Evolutionary conservation across 2,329 filamentous ascomycete species (phyloP).

Genomic region (Sarocladium strictum): DNA sequence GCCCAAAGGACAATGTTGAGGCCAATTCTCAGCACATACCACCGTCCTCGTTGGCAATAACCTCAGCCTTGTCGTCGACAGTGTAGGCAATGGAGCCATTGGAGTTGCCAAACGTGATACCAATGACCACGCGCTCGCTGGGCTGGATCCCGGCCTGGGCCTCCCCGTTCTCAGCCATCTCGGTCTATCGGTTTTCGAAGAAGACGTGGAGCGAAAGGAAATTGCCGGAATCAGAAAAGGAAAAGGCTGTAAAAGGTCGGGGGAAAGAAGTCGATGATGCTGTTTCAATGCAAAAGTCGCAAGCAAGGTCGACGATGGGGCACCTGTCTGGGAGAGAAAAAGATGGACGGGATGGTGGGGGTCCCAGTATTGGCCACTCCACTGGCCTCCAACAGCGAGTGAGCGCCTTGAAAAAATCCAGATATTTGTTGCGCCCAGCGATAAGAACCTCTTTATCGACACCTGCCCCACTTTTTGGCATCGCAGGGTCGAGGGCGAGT

Average conservation of each 20-base stretch:
- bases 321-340: background rate
- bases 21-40: conserved; percentile 45
- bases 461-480: background rate
- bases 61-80: conserved; percentile 88
- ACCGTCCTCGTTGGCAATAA: conserved; percentile 98
- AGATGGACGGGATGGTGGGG: conserved; percentile 3
- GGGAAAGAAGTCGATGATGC: background rate
- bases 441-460: conserved; percentile 6
- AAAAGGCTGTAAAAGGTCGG: background rate
- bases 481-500: background rate
- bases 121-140: conserved; percentile 68
- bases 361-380: background rate
- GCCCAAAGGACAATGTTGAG: background rate
- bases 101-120: conserved; percentile 96
- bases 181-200: background rate
- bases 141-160: conserved; percentile 43
- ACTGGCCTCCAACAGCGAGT: too few relatives aligned
- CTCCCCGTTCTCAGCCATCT: conserved; percentile 42
- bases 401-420: background rate
- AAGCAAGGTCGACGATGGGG: background rate
- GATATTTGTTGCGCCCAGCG: conserved; percentile 2
- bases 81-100: conserved; percentile 97
- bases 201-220: background rate
- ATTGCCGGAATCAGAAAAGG: background rate
- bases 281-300: conserved; percentile 5